Conservation (phyloP, 352 stramenopile species). For the Pythium coloratum region DNA sequence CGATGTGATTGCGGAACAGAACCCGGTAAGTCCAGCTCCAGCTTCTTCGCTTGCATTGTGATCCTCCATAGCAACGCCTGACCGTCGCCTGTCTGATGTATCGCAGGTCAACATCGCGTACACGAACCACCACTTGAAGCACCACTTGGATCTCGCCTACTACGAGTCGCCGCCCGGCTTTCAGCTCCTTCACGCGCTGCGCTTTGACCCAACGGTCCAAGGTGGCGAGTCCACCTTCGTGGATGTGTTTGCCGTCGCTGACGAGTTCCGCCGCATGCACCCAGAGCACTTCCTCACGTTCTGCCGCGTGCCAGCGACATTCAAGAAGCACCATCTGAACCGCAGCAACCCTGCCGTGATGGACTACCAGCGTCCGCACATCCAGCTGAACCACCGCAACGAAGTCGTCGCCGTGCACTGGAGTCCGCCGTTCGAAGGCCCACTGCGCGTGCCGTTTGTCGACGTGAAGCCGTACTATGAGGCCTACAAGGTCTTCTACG, state of each 20-base stretch:
- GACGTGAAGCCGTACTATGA: slow-evolving; percentile 80
- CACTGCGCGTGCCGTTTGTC: slow-evolving; percentile 77
- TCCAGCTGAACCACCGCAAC: slow-evolving; percentile 82
- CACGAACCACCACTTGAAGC: slow-evolving; percentile 87
- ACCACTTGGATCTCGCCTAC: slow-evolving; percentile 95
- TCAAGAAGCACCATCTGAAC: slow-evolving; percentile 93
- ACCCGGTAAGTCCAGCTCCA: slow-evolving; percentile 40
- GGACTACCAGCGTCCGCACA: slow-evolving; percentile 94
- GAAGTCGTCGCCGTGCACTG: slow-evolving; percentile 91
- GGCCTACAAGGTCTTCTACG: slow-evolving; percentile 78
- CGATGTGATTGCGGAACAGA: slow-evolving; percentile 78
- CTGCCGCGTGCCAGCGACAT: slow-evolving; percentile 89
- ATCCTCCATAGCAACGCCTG: no score
- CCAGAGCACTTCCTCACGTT: slow-evolving; percentile 77
- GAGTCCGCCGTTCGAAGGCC: slow-evolving; percentile 94
- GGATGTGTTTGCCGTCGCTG: slow-evolving; percentile 75
- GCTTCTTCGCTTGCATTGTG: no score
- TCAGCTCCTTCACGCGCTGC: slow-evolving; percentile 93
- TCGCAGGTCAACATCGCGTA: slow-evolving; percentile 94
- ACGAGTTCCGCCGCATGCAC: slow-evolving; percentile 63
- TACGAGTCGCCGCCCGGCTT: slow-evolving; percentile 96
- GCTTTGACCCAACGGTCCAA: slow-evolving; percentile 83
- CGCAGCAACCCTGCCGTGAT: slow-evolving; percentile 88
- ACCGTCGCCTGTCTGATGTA: not conserved
- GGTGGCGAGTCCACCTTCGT: slow-evolving; percentile 86